Base-by-base conservation (phyloP, 305 asterid genomes). In the Fraxinus greggii region DNA sequence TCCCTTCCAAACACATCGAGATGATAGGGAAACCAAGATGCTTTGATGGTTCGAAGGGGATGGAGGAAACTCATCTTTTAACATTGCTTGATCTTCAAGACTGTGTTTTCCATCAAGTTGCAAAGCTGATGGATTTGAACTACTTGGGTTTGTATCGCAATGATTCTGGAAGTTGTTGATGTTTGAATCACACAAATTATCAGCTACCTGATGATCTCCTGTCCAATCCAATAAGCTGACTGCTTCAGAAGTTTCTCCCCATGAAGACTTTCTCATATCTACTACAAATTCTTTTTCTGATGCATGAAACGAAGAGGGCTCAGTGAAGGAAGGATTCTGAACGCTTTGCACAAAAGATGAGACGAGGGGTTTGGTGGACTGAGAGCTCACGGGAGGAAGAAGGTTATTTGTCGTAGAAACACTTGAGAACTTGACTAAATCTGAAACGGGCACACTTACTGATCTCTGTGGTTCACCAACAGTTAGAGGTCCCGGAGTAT, bases 1-100 rank as follows among this genome's bases (percentile, higher is more conserved):
- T 79, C 99, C 98, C 80, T 96, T 94, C 99, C 97, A 92, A 65
- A 94, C 93, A 84, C 98, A 94, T 78, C 98, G 87, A 0, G 99
- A 94, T 38, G 98, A 96, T 78, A 94, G 85, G 80, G 99, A 91
- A 80, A 96, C 99, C 84, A 96, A 84, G 86, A 96, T 96, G 88
- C 98, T 94, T 85, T 93, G 98, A 86, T 91, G 94, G 84, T 96
- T 94, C 33, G 99, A 91, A 29, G 97, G 97, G 79, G 97, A 89
- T 54, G 98, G 97, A 19, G 91, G 94, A 87, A 93, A 88, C 72
- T 90, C 97, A 85, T 94, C 98, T 86, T 91, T 92, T 32, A 78
- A 70, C 85, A 89, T 82, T 77, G 84, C 84, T 78, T 88, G 87
- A 78, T 90, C 93, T 80, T 87, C 91, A 12, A 13, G 65, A 82